Evolutionary conservation across 768 basidiomycete species (phyloP), one percentile per base, ranked within the genome.

Genomic region (Rhodotorula sphaerocarpa): DNA sequence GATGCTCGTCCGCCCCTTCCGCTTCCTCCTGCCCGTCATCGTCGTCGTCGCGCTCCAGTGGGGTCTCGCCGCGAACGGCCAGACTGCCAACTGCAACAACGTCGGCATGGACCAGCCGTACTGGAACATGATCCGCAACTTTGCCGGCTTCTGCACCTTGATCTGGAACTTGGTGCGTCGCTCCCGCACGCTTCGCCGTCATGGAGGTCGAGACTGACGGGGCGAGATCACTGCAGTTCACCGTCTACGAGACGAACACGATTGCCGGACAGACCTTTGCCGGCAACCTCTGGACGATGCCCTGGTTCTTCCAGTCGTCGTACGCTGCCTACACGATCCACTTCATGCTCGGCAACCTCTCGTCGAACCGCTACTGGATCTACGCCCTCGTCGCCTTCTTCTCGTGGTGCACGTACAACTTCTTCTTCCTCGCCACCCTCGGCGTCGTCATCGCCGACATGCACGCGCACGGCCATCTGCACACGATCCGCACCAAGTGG

Each of bases 1-100:
- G 31, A 70, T 73, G 67, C 62, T 73, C 50, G 66, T 68, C 31
- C 62, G 72, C 28, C 70, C 71, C 6, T 71, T 74, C 71, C 65
- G 73, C 56, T 74, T 74, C 71, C 62, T 74, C 55, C 69, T 73
- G 18, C 73, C 73, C 60, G 72, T 73, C 59, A 45, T 73, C 65
- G 73, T 58, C 36, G 48, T 74, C 45, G 62, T 66, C 57, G 70
- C 68, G 20, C 66, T 74, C 33, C 72, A 73, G 56, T 74, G 73
- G 73, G 72, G 70, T 15, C 62, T 74, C 50, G 67, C 57, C 31
- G 59, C 71, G 25, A 66, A 65, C 36, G 66, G 57, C 33, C 50
- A 65, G 42, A 73, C 72, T 23, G 7, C 21, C 33, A 71, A 72
- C 62, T 72, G 67, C 69, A 70, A 73, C 60, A 63, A 69, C 28